Base-by-base conservation (phyloP, 257 asterid species). In the Solanum bulbocastanum region DNA sequence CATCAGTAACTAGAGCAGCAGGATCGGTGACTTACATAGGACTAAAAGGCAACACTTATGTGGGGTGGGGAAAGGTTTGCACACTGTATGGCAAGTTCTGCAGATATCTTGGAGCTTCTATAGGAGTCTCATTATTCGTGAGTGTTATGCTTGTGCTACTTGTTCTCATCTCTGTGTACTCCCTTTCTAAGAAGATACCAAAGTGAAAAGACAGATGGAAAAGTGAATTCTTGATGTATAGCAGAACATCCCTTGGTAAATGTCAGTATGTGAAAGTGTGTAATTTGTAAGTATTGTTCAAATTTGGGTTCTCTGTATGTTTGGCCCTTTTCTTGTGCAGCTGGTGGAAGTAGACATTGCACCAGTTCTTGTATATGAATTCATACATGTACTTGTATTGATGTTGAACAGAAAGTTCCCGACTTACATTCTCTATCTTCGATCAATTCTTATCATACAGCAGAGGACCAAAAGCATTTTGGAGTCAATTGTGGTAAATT, bases 21-120 rank as follows among this genome's bases (percentile, higher is more conserved):
- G 98, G 93, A n/a, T 97, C 91, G 46, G 98, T 96, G n/a, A 95
- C 84, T 18, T 95, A 96, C 90, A 40, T 95, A 8, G 99, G 98
- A 18, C 78, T 91, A 83, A 95, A 92, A 91, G 99, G 99, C 25
- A 93, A 95, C 75, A 83, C 92, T 1, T 90, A 96, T 22, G 91
- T 86, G 11, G 85, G 88, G 0, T 96, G 99, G 99, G 11, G 3
- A n/a, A 91, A 93, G 84, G 85, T 94, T 35, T 96, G 99, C 89
- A 4, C 89, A 52, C 7, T 86, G n/a, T 95, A 89, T 33, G 94
- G 87, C 15, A 86, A 49, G 30, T 94, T 91, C 89, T 96, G 99
- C 94, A 93, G 71, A 88, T 96, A 94, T 87, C 6, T 94, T 8
- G 99, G 90, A 37, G 91, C 93, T 36, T 94, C 99, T 1, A 1